Percentiles rank a stretch among this genome's conserved stretches.
phyloP scores from a whole-genome alignment of 2,329 filamentous ascomycete genomes.

The Colletotrichum sp. region DNA sequence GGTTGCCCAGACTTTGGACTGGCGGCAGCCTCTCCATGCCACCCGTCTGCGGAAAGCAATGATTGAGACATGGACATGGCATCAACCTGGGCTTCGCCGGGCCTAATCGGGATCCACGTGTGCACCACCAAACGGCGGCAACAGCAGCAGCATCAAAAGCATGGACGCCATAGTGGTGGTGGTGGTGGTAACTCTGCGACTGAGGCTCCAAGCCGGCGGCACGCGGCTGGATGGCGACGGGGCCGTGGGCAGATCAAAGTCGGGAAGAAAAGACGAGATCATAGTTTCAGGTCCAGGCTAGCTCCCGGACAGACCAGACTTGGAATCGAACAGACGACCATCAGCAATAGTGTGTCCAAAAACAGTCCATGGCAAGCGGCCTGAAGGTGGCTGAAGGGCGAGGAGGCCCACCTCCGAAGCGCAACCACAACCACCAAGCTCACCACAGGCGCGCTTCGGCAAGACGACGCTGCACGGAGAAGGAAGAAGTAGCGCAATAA shows the following conservation, averaged over 20 bases:
- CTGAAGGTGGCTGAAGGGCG: constrained; percentile 14
- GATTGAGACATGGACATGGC: constrained; percentile 21
- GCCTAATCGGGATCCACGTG: constrained; percentile 17
- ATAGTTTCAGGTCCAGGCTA: constrained; percentile 19
- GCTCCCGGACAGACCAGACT: constrained; percentile 13
- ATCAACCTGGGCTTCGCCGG: not conserved
- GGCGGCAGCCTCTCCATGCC: not conserved
- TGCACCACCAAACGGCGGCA: not conserved
- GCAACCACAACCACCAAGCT: not conserved
- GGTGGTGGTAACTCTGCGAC: not conserved
- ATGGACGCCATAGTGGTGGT: constrained; percentile 5
- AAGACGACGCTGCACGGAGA: constrained; percentile 12
- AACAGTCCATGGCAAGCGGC: constrained; percentile 13
- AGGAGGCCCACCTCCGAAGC: constrained; percentile 6
- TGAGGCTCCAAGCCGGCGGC: constrained; percentile 5
- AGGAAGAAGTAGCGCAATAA: constrained; percentile 11
- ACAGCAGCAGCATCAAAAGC: not conserved
- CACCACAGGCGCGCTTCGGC: constrained; percentile 9
- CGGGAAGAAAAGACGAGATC: constrained; percentile 4
- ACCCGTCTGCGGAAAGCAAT: not conserved
- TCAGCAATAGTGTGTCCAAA: constrained; percentile 5
- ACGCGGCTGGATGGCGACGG: constrained; percentile 11
- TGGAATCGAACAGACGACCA: constrained; percentile 9
- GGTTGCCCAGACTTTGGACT: constrained; percentile 3
- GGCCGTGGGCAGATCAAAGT: constrained; percentile 17